phyloP scores from a whole-genome alignment of 306 rosid species.

The Bauhinia variegata region DNA sequence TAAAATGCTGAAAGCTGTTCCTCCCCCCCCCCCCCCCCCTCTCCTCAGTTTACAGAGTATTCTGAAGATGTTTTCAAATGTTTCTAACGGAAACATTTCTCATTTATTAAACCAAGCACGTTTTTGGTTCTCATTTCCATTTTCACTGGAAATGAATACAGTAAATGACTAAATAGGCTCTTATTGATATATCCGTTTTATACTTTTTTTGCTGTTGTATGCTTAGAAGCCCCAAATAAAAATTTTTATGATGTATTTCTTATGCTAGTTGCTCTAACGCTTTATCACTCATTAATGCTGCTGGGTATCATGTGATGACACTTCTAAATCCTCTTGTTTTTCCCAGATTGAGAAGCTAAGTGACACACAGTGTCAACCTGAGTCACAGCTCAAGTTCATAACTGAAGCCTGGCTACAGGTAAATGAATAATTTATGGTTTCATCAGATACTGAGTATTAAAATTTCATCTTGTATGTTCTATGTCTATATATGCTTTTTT shows the following conservation, averaged over 20 bases:
- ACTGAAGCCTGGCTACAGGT: conserved; percentile 99
- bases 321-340: conserved; percentile 13
- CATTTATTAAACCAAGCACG: too few species aligned
- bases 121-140: too few species aligned
- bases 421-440: conserved; percentile 26
- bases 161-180: too few species aligned
- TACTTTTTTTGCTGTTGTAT: not conserved
- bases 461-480: conserved; percentile 7
- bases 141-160: too few species aligned
- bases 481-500: too few species aligned
- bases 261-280: not conserved
- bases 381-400: conserved; percentile 93
- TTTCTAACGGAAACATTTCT: too few species aligned
- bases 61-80: too few species aligned
- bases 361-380: conserved; percentile 89
- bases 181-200: too few species aligned
- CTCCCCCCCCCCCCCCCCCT: too few species aligned
- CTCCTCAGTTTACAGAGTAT: too few species aligned
- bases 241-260: not conserved
- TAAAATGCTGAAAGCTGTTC: too few species aligned
- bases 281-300: conserved; percentile 9
- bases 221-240: too few species aligned
- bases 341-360: conserved; percentile 89
- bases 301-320: conserved; percentile 2
- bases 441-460: not conserved